Base-by-base conservation (phyloP, 2,329 filamentous ascomycete species). In the Ophiosphaerella herpotricha region DNA sequence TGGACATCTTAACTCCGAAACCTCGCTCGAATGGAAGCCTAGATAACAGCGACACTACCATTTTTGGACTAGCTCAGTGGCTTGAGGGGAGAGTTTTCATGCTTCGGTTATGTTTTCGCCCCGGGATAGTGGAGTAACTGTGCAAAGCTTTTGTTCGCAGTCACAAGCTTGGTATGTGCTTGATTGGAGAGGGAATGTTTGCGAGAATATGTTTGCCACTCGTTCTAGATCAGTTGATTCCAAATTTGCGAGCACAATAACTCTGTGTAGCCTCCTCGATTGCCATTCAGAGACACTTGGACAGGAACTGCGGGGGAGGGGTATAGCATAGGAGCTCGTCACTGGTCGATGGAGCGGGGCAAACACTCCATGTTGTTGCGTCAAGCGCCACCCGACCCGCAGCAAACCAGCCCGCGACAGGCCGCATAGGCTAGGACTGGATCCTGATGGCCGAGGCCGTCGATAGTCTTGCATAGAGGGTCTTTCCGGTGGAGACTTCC, bases 1-100 rank as follows among this genome's bases (percentile, higher is more conserved):
- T 45, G 42, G 32, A 38, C 39, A 43, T 11, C 24, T 39, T 21
- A 18, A 23, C 36, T 21, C 21, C n/a, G 32, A 48, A 43, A 37
- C 49, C 56, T 73, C 71, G 70, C 70, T 70, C 64, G 55, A 73
- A 71, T 54, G 68, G 69, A 68, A 66, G 61, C 67, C 69, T 69
- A 71, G 55, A 29, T 53, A 39, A 48, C 48, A 39, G 52, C 51
- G 37, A 40, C 59, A 44, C 50, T 65, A 34, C 64, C 55, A 18
- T 9, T 50, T 67, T 45, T 9, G 55, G 54, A 35, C 44, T 67
- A 68, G 66, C 35, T 23, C 14, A n/a, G 57, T 54, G 58, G 57
- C 44, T 50, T 46, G 42, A 49, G 29, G 29, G 55, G 46, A 51
- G 48, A 47, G 43, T 48, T 39, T 48, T 42, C 37, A 35, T 29